Conservation (phyloP, 2,329 filamentous ascomycete species). For the Beauveria pseudobassiana region DNA sequence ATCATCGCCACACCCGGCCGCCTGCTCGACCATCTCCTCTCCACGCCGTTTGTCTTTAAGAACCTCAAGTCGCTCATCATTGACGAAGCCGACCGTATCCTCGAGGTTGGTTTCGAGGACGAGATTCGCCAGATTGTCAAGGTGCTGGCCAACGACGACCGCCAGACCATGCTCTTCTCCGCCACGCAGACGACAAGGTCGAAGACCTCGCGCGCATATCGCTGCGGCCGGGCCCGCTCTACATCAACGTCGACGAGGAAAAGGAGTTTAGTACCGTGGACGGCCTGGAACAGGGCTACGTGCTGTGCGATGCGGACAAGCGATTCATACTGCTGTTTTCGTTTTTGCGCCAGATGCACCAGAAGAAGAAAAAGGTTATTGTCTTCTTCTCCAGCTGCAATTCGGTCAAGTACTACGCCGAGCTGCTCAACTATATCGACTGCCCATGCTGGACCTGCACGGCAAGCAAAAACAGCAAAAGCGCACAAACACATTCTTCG, state of each 20-base stretch:
- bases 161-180: conserved; percentile 97
- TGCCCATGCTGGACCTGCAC: conserved; percentile 76
- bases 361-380: conserved; percentile 93
- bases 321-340: conserved; percentile 91
- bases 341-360: conserved; percentile 70
- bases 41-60: conserved; percentile 87
- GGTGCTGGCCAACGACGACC: conserved; percentile 76
- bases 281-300: conserved; percentile 91
- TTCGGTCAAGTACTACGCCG: conserved; percentile 91
- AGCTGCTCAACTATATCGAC: conserved; percentile 96
- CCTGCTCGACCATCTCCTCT: conserved; percentile 88
- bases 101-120: conserved; percentile 97
- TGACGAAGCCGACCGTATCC: conserved; percentile 91
- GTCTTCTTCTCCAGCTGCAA: conserved; percentile 93
- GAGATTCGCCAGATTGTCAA: conserved; percentile 97
- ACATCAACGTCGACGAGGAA: conserved; percentile 91
- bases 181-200: conserved; percentile 96
- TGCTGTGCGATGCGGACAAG: conserved; percentile 87
- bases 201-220: conserved; percentile 92
- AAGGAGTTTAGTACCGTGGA: conserved; percentile 89
- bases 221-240: conserved; percentile 79
- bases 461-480: conserved; percentile 99
- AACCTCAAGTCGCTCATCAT: conserved; percentile 89
- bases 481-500: conserved; percentile 97
- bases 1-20: conserved; percentile 90